Conservation (phyloP, 192 early-diverging fungal species). For the Rhizoclosmatium sp. region DNA sequence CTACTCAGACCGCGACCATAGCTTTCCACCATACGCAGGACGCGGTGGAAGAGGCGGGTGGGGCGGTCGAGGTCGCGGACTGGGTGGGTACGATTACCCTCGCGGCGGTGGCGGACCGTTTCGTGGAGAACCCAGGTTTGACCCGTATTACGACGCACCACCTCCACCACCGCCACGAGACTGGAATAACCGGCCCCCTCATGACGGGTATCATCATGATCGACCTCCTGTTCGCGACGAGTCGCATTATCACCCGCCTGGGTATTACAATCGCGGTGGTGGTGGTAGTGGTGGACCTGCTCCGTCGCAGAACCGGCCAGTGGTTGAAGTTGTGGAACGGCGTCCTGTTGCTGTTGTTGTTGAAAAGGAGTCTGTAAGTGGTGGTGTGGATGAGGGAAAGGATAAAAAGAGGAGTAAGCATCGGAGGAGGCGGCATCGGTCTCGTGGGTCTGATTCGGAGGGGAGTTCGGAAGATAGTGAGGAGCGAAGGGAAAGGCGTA, state of each 20-base stretch:
- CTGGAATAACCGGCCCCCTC: background rate
- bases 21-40: background rate
- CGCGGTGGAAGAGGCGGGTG: background rate
- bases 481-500: constrained; percentile 5
- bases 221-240: background rate
- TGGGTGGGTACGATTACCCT: constrained; percentile 8
- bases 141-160: background rate
- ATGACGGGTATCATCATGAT: background rate
- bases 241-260: constrained; percentile 16
- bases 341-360: background rate
- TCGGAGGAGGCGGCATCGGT: constrained; percentile 14
- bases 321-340: constrained; percentile 22
- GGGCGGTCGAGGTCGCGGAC: background rate
- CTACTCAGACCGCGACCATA: too few relatives aligned
- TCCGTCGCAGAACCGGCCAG: background rate
- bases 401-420: background rate
- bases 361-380: background rate
- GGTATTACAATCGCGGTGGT: background rate
- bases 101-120: background rate
- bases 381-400: background rate
- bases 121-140: background rate
- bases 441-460: background rate
- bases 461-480: constrained; percentile 7
- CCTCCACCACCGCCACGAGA: background rate
- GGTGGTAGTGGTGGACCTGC: background rate